Evolutionary conservation across 371 early-diverging fungal species (phyloP).

Genomic region (Rhizopus sp.): DNA sequence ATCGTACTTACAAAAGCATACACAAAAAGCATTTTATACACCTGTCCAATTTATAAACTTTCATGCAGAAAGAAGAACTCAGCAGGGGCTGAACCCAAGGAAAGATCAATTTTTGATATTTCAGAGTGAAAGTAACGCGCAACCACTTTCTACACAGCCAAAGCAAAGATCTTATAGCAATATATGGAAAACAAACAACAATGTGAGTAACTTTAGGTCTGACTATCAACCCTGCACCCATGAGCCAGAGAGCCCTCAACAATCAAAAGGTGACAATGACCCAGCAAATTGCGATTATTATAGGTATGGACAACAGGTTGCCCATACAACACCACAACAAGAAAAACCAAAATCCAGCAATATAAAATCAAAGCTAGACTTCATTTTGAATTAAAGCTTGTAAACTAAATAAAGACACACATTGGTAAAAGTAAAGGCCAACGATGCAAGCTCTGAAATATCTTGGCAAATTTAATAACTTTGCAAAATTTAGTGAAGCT

Average conservation of each 20-base stretch:
- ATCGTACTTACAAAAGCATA: constrained; percentile 11
- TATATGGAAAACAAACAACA: constrained; percentile 10
- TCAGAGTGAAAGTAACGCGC: constrained; percentile 12
- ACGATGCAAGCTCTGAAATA: too few relatives aligned
- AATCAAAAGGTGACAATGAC: neutral
- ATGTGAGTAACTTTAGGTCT: neutral
- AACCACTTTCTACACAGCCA: constrained; percentile 1
- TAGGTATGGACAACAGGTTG: constrained; percentile 20
- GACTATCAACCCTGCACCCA: neutral
- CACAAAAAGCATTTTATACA: neutral
- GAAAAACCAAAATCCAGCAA: constrained; percentile 7
- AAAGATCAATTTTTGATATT: constrained; percentile 15
- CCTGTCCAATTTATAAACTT: constrained; percentile 25
- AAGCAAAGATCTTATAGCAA: constrained; percentile 1
- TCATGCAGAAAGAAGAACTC: constrained; percentile 17
- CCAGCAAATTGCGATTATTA: neutral
- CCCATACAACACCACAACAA: constrained; percentile 5
- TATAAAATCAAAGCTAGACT: constrained; percentile 27
- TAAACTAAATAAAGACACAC: neutral
- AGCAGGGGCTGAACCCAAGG: constrained; percentile 2
- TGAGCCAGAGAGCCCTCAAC: neutral
- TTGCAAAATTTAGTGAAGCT: too few relatives aligned
- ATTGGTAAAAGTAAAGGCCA: neutral
- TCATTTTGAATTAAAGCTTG: constrained; percentile 24
- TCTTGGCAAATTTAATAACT: too few relatives aligned